These are phyloP conservation scores for Pisolithus tinctorius DNA, from an alignment of 768 basidiomycete species.

Conservation along the genomic window DNA sequence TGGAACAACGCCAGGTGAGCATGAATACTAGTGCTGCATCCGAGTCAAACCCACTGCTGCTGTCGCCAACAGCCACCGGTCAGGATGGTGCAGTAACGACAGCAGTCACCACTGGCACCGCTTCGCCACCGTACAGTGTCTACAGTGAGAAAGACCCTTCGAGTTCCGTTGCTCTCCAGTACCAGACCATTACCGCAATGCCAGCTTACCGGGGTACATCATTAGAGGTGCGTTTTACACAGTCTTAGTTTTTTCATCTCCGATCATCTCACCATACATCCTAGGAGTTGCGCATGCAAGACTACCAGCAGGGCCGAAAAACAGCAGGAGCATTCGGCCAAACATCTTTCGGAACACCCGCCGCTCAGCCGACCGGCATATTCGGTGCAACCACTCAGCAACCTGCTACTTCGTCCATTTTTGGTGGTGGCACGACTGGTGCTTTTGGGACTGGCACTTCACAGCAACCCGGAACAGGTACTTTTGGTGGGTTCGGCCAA, in stretches of 20 bases:
- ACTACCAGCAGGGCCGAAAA: constrained; percentile 70
- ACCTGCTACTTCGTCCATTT: constrained; percentile 25
- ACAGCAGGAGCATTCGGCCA: constrained; percentile 59
- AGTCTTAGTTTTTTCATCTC: background rate
- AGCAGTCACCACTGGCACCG: constrained; percentile 62
- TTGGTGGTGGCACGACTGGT: constrained; percentile 17
- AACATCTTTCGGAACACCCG: constrained; percentile 25
- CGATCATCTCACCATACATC: background rate
- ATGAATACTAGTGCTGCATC: background rate
- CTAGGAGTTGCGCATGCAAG: constrained; percentile 72
- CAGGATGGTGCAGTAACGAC: constrained; percentile 33
- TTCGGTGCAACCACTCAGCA: constrained; percentile 27
- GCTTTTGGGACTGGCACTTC: constrained; percentile 17
- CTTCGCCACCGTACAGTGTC: constrained; percentile 54
- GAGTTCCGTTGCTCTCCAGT: constrained; percentile 48
- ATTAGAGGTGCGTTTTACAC: constrained; percentile 49
- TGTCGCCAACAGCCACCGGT: constrained; percentile 20
- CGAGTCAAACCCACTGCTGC: constrained; percentile 5
- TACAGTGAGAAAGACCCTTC: constrained; percentile 62
- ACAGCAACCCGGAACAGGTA: constrained; percentile 20
- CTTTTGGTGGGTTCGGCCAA: constrained; percentile 29
- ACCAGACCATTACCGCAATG: constrained; percentile 78
- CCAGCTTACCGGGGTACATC: constrained; percentile 73
- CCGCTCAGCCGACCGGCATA: constrained; percentile 18
- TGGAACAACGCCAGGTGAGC: constrained; percentile 29